Base-by-base conservation (phyloP, 2,329 filamentous ascomycete species). In the Clarireedia paspali region DNA sequence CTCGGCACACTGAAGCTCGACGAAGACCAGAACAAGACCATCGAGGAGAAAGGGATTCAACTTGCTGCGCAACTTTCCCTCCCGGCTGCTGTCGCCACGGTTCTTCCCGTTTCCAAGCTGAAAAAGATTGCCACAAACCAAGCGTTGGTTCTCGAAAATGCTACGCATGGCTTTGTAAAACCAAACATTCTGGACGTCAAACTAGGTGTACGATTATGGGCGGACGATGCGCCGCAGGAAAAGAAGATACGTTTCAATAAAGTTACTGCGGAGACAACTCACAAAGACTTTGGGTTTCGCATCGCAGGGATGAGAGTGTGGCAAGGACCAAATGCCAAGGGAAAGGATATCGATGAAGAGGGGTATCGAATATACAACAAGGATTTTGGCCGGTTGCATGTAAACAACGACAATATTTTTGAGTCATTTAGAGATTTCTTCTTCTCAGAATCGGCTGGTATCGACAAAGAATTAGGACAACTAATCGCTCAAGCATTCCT, bases 171-270 rank as follows among this genome's bases (percentile, higher is more conserved):
- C 0, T 97, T 91, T 75, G 82, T 81, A 65, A 81, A 82, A 57
- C 90, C 94, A 6, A 97, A 96, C 64, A 90, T 99, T 6, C 76
- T 99, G 57, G 94, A 99, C 68, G 82, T 95, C 62, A 99, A 99
- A 74, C 82, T 99, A 20, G 94, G 94, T 45, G 80, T 84, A 50
- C 81, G 89, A 34, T 74, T 99, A 5, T 97, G 91, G 87, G 92
- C 89, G 14, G 89, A 95, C 58, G 77, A 84, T 60, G 83, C 83
- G 24, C 77, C 80, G 0, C 63, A 70, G 26, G 75, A 82, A 65
- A 86, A 86, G 73, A 79, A 79, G 64, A 67, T 71, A 38, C 77
- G 82, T 30, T 84, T 86, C 64, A 77, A 83, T 62, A 76, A 81
- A 67, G 81, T 86, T 57, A 75, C 76, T 34, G 69, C 71, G 27